These are phyloP conservation scores for Macrophomina phaseolina DNA, from an alignment of 2,329 filamentous ascomycete genomes.

Conservation along the genomic window DNA sequence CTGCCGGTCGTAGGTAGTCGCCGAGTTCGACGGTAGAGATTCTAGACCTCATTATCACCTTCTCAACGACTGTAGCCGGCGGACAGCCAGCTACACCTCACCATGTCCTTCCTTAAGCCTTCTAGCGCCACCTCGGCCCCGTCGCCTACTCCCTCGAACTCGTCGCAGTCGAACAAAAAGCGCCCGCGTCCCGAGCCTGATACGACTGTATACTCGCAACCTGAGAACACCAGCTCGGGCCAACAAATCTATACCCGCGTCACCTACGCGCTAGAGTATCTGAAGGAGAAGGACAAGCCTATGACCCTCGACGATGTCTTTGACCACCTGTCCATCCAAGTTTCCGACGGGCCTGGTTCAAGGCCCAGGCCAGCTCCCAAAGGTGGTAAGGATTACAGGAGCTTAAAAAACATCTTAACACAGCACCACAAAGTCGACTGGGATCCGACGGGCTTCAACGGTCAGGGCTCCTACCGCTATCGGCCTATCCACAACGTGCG, in stretches of 20 bases:
- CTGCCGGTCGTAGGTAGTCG: neutral
- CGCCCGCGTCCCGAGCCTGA: conserved; percentile 63
- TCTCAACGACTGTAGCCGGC: neutral
- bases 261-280: conserved; percentile 82
- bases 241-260: conserved; percentile 85
- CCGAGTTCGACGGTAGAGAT: neutral
- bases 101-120: conserved; percentile 45
- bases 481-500: conserved; percentile 83
- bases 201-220: conserved; percentile 74
- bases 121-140: conserved; percentile 54
- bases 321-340: conserved; percentile 76
- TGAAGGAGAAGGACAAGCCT: conserved; percentile 53
- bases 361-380: conserved; percentile 52
- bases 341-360: conserved; percentile 58
- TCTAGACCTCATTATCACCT: neutral
- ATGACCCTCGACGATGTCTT: conserved; percentile 77
- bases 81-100: conserved; percentile 22
- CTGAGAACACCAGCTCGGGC: conserved; percentile 75
- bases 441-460: conserved; percentile 64
- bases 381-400: conserved; percentile 17
- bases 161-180: conserved; percentile 50
- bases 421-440: conserved; percentile 68
- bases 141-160: conserved; percentile 62
- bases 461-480: conserved; percentile 80
- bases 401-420: conserved; percentile 70